Base-by-base conservation (phyloP, 225 moss, liverwort and hornwort species). In the Sphagnum tenellum region DNA sequence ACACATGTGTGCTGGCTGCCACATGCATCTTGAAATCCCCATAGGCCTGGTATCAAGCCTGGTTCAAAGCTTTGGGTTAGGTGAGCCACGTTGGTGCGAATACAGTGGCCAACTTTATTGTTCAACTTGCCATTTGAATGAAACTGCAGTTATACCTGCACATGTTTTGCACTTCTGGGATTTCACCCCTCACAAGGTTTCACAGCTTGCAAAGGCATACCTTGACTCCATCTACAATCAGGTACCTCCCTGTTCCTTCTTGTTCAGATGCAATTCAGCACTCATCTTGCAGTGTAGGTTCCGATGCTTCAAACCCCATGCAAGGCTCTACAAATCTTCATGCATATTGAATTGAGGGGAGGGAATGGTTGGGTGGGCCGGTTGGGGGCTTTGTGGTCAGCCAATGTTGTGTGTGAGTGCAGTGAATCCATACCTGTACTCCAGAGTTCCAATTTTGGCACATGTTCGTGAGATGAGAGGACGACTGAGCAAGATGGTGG, bases 401-500 rank as follows among this genome's bases (percentile, higher is more conserved):
- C 96, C 96, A 61, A 96, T 96, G 96, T 73, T 96, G 69, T 96
- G 96, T 79, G 96, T 90, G 50, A 92, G 92, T 86, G 96, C 96
- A 62, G 88, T 96, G 54, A 96, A 92, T 76, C 96, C 96, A 61
- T 90, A 87, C 70, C 76, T 96, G 12, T 96, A 88, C 76, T 85
- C 82, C 46, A 96, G 89, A 80, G 92, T 96, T 44, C 96, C 92
- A 70, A 88, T 96, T 74, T 76, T 96, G 73, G 96, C 84, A 64
- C 82, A 90, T 77, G 75, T 96, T 63, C 88, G 85, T 65, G 90
- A 92, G 67, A 83, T 88, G 64, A 85, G 96, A 59, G 87, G 79
- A 60, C 77, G 78, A 60, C 69, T 96, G 9, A 90, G 88, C 80
- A 96, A 83, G 73, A 88, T 92, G 74, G 71, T 96, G 71, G 77